Conservation (phyloP, 345 rosid species). For the Eucalyptus guilfoylei region DNA sequence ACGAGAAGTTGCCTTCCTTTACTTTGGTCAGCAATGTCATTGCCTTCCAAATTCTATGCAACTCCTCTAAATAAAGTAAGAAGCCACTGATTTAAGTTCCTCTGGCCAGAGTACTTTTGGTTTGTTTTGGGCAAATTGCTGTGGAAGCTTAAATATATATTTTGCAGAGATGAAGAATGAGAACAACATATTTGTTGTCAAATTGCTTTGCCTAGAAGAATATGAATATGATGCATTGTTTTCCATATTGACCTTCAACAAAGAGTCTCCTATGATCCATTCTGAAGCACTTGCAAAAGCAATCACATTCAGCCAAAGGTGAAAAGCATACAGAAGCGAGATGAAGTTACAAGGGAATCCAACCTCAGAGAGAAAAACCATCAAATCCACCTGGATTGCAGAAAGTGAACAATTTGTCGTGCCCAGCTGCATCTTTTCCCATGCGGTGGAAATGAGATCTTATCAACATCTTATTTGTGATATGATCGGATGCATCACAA, state of each 20-base stretch:
- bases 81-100: not conserved
- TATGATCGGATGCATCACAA: not conserved
- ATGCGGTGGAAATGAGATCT: not conserved
- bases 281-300: not conserved
- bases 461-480: not conserved
- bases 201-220: not conserved
- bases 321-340: not conserved
- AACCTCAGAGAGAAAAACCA: not conserved
- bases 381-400: not conserved
- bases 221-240: not conserved
- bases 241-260: not conserved
- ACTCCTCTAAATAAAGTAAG: not conserved
- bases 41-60: not conserved
- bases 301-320: not conserved
- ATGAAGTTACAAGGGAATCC: not conserved
- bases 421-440: not conserved
- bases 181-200: not conserved
- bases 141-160: not conserved
- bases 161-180: not conserved
- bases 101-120: not conserved
- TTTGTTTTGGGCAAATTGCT: not conserved
- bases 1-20: not conserved
- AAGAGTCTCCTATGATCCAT: not conserved
- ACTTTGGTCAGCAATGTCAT: not conserved
- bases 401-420: not conserved